Percentiles rank a stretch among this genome's conserved stretches.
Conservation (phyloP, 768 basidiomycete species). For the Collybia sp. region DNA sequence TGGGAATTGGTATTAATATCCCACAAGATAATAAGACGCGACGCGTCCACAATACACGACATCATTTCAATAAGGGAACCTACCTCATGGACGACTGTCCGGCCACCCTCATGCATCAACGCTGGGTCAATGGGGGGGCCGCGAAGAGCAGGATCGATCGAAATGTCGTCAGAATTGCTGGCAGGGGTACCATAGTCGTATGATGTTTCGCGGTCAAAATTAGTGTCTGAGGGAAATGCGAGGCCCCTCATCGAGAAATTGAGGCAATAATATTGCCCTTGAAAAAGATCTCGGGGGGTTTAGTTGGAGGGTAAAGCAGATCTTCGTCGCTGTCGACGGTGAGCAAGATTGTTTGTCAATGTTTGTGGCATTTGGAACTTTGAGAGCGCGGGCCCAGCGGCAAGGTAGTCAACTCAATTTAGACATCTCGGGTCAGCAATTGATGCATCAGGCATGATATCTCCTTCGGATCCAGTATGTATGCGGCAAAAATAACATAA, state of each 20-base stretch:
- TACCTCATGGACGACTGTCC: constrained; percentile 27
- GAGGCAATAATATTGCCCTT: background rate
- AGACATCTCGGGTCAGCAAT: too few species aligned
- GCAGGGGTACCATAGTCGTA: constrained; percentile 58
- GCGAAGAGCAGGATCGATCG: constrained; percentile 76
- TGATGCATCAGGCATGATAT: too few species aligned
- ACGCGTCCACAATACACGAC: constrained; percentile 47
- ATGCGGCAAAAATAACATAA: too few species aligned
- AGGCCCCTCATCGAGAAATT: constrained; percentile 52
- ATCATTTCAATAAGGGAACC: constrained; percentile 21
- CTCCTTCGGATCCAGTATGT: too few species aligned
- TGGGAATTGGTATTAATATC: constrained; percentile 19
- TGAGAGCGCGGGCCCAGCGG: too few species aligned
- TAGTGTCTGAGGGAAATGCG: constrained; percentile 45
- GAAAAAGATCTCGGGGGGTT: constrained; percentile 4
- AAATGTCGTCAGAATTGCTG: constrained; percentile 60
- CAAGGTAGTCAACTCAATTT: too few species aligned
- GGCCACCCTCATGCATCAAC: constrained; percentile 27
- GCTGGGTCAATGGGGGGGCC: constrained; percentile 49
- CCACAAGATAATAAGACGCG: constrained; percentile 53
- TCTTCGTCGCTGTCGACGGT: constrained; percentile 38
- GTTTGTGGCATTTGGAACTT: constrained; percentile 17
- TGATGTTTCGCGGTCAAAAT: constrained; percentile 50
- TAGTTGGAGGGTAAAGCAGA: constrained; percentile 9
- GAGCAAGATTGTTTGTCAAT: constrained; percentile 34